A percentile compares a stretch with the other conserved stretches of the same genome.
Conservation (phyloP, 148 eudicot genomes). For the Agrostemma githago region DNA sequence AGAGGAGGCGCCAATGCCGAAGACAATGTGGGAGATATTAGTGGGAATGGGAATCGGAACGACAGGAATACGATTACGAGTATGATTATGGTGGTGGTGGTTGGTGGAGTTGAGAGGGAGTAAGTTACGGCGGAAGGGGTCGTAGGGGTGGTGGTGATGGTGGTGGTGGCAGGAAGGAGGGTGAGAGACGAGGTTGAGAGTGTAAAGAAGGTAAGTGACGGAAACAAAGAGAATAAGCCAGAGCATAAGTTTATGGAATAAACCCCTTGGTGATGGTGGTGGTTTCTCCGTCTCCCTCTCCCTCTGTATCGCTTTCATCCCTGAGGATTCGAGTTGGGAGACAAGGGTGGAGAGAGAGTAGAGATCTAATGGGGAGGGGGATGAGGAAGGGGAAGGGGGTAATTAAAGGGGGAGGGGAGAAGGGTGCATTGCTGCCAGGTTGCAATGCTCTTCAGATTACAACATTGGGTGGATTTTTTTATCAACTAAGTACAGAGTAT, state of each 20-base stretch:
- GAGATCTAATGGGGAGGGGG: background rate
- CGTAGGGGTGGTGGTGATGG: constrained; percentile 1
- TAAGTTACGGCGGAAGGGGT: constrained; percentile 5
- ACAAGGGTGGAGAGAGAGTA: background rate
- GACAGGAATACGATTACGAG: too few species aligned
- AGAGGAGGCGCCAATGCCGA: constrained; percentile 86
- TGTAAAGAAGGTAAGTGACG: constrained; percentile 67
- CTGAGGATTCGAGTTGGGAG: too few species aligned
- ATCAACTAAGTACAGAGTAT: too few species aligned
- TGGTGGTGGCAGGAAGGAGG: constrained; percentile 29
- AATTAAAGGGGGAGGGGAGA: background rate
- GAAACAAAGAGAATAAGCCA: constrained; percentile 59
- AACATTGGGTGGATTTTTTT: background rate
- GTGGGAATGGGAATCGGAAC: constrained; percentile 19
- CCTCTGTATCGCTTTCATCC: constrained; percentile 48
- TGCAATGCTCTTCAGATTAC: constrained; percentile 23
- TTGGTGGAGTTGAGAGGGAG: constrained; percentile 1
- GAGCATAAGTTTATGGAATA: constrained; percentile 43
- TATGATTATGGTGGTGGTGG: background rate
- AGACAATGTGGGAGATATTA: constrained; percentile 57
- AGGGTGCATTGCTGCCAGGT: constrained; percentile 35
- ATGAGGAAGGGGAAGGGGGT: background rate
- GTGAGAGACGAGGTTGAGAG: constrained; percentile 51
- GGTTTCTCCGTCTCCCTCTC: constrained; percentile 31
- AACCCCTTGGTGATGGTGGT: background rate